Evolutionary conservation across 2,329 filamentous ascomycete species (phyloP), one percentile per base, ranked within the genome.

Genomic region (Aspergillus brasiliensis): DNA sequence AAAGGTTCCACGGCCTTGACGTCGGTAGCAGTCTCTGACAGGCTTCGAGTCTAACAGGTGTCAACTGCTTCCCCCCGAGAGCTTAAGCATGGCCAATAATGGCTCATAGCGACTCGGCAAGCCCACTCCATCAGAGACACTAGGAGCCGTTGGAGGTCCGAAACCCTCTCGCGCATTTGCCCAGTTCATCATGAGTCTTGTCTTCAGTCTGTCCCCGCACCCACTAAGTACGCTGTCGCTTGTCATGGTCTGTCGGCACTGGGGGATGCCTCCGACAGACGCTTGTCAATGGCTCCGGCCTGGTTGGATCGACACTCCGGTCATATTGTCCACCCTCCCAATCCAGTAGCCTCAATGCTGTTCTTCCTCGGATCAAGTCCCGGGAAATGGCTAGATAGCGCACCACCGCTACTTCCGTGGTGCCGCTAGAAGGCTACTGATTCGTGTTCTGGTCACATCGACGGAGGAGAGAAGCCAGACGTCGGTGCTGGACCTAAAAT

Each of bases 291-390:
- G 46, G 23, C 46, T 28, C 25, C n/a, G 23, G n/a, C 8, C 11
- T 49, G 46, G 46, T 49, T 49, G 46, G 46, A 49, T 49, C 46
- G 46, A 49, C 46, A 49, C 23, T 28, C 31, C n/a, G 25, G 25
- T 27, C 46, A 28, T 34, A 34, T n/a, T n/a, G 46, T 49, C 25
- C 27, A 49, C 46, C n/a, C 46, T 28, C 44, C 25, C 46, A 49
- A 44, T 15, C 4, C 40, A 44, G 19, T 23, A 44, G 40, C 21
- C 40, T 44, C 19, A 21, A 11, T 23, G 15, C 5, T 27, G 25
- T 49, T n/a, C 23, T 19, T 19, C 7, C 46, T 28, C 46, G 46
- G 46, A 10, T 49, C 25, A 5, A 49, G 25, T 27, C 23, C 46
- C 46, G 46, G 25, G 8, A 49, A 10, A 28, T 28, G n/a, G 4